These are phyloP conservation scores for Abrus pulchellus DNA, from an alignment of 306 rosid species.

Conservation along the genomic window DNA sequence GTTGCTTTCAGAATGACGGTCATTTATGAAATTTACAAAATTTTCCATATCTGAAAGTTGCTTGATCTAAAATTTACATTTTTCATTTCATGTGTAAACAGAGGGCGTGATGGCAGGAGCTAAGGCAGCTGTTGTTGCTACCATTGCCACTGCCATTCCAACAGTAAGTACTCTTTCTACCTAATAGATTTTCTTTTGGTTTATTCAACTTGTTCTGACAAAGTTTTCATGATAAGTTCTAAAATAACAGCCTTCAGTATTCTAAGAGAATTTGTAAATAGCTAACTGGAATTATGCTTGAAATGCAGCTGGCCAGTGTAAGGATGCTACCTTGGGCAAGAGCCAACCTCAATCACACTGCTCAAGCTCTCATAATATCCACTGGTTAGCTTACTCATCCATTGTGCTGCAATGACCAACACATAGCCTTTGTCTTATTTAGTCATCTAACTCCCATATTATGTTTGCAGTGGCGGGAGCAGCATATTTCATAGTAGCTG, in stretches of 20 bases:
- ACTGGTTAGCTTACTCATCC: constrained; percentile 63
- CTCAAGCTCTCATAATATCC: constrained; percentile 97
- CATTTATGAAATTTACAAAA: constrained; percentile 8
- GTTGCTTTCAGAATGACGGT: neutral
- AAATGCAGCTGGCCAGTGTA: constrained; percentile 87
- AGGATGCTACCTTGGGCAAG: constrained; percentile 98
- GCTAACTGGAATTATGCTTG: constrained; percentile 14
- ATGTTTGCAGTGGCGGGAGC: constrained; percentile 89
- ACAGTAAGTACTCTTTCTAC: constrained; percentile 59
- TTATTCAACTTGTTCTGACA: neutral
- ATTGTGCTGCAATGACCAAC: neutral
- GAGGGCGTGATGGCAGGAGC: constrained; percentile 98
- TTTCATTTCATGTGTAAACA: constrained; percentile 46
- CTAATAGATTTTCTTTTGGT: constrained; percentile 26
- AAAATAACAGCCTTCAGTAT: neutral
- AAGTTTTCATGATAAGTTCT: neutral
- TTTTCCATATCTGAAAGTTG: neutral
- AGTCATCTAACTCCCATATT: constrained; percentile 28
- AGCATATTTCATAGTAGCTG: constrained; percentile 98
- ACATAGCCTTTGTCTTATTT: neutral
- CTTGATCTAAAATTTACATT: constrained; percentile 13
- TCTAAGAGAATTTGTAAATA: constrained; percentile 11
- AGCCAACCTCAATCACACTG: constrained; percentile 89
- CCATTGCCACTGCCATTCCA: constrained; percentile 93
- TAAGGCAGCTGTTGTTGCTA: constrained; percentile 88